phyloP scores from a whole-genome alignment of 306 rosid genomes.

The Citrullus colocynthis region DNA sequence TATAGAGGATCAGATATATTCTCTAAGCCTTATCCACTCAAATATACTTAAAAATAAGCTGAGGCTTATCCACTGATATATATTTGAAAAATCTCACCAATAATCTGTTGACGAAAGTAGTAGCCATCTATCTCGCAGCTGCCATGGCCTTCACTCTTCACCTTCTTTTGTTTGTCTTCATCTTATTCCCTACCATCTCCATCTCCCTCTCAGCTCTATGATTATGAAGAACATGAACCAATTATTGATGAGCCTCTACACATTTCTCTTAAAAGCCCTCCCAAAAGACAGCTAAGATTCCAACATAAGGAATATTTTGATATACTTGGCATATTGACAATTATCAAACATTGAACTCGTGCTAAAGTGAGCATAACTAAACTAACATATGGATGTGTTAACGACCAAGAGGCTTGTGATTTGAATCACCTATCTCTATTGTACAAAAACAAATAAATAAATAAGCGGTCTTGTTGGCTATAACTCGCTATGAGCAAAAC shows the following conservation, averaged over 20 bases:
- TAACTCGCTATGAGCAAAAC: no score
- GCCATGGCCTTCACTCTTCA: constrained; percentile 26
- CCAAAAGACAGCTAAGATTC: constrained; percentile 42
- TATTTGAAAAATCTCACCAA: background rate
- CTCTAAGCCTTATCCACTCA: background rate
- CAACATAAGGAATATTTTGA: constrained; percentile 3
- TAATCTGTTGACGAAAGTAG: constrained; percentile 14
- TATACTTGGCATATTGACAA: background rate
- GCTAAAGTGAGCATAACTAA: no score
- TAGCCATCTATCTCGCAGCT: constrained; percentile 14
- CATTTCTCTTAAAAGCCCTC: constrained; percentile 40
- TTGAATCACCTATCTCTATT: no score
- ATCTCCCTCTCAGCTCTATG: background rate
- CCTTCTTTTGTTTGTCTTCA: constrained; percentile 11
- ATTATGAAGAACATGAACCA: constrained; percentile 36
- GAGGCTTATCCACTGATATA: constrained; percentile 25
- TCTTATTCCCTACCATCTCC: background rate
- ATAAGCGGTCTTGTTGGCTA: no score
- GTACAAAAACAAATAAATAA: no score
- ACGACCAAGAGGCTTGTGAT: no score
- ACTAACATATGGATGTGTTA: no score
- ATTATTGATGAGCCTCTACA: constrained; percentile 61
- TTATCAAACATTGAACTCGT: no score
- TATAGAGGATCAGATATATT: background rate
- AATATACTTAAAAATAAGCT: background rate